Evolutionary conservation across 169 alveolate genomes (phyloP), one percentile per base, ranked within the genome.

Genomic region (Eimeria praecox): DNA sequence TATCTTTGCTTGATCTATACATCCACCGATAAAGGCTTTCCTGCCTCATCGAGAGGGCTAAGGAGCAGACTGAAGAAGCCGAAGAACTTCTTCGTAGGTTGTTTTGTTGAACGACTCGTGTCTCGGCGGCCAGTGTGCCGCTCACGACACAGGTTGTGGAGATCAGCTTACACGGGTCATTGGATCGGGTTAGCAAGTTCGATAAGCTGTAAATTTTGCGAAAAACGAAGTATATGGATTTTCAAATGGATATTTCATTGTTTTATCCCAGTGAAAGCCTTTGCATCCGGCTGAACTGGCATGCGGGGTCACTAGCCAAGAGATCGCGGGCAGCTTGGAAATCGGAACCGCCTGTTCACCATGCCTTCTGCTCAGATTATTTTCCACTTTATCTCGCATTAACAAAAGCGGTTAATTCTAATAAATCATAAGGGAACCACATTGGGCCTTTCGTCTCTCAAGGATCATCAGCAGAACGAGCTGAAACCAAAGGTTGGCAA

Each of bases 271-370:
- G 12, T 33, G 46, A 20, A 27, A 8, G 14, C 38, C 75, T 0
- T 1, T 64, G 40, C 16, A 64, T 9, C 38, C 3, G 75, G 38
- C 75, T 3, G 38, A 27, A 66, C 10, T 3, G 78, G 42, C 27
- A 30, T 44, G 44, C n/a, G 46, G 78, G 78, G 78, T 66, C 78
- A 66, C 78, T 44, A 66, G 78, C 78, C 78, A 66, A 66, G 22
- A 33, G 33, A 44, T 44, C 78, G n/a, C 4, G 5, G 78, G 42
- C 38, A 10, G 1, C 73, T 18, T 27, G 4, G 73, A 1, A 62
- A 62, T 62, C 66, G 73, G 38, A 62, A 35, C 38, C 73, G 38
- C 38, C 73, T 24, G 8, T 27, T 18, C 38, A 22, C 4, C 66
- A 27, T 20, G 0, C 0, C 75, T 64, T 64, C 35, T 27, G 75